Evolutionary conservation across 305 asterid genomes (phyloP).

Genomic region (Withania somnifera): DNA sequence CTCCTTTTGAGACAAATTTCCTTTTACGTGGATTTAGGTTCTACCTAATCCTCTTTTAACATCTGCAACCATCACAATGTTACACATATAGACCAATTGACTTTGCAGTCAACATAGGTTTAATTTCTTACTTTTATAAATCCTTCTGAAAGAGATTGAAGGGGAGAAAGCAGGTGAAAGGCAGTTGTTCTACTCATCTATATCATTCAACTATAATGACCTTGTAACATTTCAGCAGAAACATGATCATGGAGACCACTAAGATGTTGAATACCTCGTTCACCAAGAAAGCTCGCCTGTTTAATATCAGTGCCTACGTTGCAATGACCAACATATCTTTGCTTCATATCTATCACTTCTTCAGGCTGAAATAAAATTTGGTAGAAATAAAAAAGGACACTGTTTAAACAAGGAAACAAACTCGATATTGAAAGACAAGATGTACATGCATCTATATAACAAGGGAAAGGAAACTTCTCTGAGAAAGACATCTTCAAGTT

Average conservation of each 20-base stretch:
- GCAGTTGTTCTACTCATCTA: not conserved
- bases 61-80: not conserved
- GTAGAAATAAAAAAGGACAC: slow-evolving; percentile 1
- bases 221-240: not conserved
- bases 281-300: slow-evolving; percentile 96
- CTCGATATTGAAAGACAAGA: not conserved
- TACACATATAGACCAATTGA: not conserved
- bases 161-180: not conserved
- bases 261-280: slow-evolving; percentile 45
- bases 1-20: not conserved
- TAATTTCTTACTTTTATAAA: not conserved
- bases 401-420: not conserved
- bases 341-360: slow-evolving; percentile 82
- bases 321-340: slow-evolving; percentile 88
- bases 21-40: not conserved
- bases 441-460: not conserved
- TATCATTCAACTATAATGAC: not conserved
- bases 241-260: not conserved
- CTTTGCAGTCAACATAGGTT: not conserved
- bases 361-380: slow-evolving; percentile 55
- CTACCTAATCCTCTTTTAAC: not conserved
- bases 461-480: not conserved
- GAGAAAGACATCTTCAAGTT: not conserved
- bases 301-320: slow-evolving; percentile 91
- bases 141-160: not conserved